Evolutionary conservation across 2,329 filamentous ascomycete species (phyloP), one percentile per base, ranked within the genome.

Genomic region (Fusarium buxicola): DNA sequence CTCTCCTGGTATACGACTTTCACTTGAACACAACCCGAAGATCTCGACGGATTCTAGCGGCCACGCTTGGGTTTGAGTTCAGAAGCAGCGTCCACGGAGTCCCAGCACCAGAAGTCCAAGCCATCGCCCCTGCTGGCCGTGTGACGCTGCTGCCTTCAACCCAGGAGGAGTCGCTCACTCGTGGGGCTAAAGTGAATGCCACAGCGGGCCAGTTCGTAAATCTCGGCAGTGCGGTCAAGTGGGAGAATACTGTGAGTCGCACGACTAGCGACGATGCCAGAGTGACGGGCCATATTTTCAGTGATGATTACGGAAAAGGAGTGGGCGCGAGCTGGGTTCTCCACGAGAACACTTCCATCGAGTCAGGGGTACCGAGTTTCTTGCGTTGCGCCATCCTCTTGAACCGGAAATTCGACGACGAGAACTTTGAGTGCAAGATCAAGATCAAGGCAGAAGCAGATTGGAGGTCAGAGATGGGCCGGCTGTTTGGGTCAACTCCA

Each of bases 391-490:
- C 32, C 2, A 39, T 53, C 16, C 15, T 56, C 2, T 31, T 58
- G 2, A 51, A 51, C 28, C 55, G 64, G 46, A 54, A 52, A 10
- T 52, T 44, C 11, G 62, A 71, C 16, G 65, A 74, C 3, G 62
- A 58, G 11, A 58, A 63, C 1, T 76, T 76, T 30, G 46, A 69
- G 31, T 73, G 72, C 43, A 62, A 44, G n/a, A 58, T 75, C 38
- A 68, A 63, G 15, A 65, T 75, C 50, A 46, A 66, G 36, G 71
- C 64, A 6, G 63, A 63, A 27, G 72, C 68, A 1, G 74, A 75
- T 12, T 71, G 69, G 40, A 70, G 65, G 36, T 69, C 69, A 0
- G 66, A 70, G n/a, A 41, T 73, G 15, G 66, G 69, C 13, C 53
- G 27, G 2, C 35, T 76, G 12, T 72, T 74, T 56, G 73, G 71